Base-by-base conservation (phyloP, 177 flowering plant species). In the Vitis hybrid region DNA sequence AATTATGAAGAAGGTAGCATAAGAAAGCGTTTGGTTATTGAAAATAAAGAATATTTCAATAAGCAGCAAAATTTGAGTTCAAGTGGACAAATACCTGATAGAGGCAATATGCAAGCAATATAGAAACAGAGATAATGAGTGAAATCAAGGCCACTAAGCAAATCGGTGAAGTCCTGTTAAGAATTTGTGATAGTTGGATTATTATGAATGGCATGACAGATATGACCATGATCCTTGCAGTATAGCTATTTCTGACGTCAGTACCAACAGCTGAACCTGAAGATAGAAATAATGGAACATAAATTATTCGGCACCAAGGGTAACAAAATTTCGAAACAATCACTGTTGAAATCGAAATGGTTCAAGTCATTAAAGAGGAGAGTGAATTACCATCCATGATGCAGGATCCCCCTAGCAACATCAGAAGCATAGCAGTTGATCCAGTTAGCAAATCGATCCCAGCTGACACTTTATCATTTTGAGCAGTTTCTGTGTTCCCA, bases 371-470 rank as follows among this genome's bases (percentile, higher is more conserved):
- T 39, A 7, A 39, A 39, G 45, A 39, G 45, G 0, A 39, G 5
- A 39, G 9, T 39, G 45, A 39, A 39, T 5, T 74, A 55, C 79
- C 80, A 58, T 71, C 74, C 2, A 80, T 12, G 19, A 80, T 59
- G 59, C 80, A 80, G 49, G 72, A 62, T 59, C 83, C 83, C 83
- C 80, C 74, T 48, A 80, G 5, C 51, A 77, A 0, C 9, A 80
- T 80, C 1, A 80, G 76, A 55, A 65, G 75, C 67, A 74, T 31
- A 13, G 75, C 68, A 5, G 78, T 64, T 12, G 83, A 77, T 3
- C 80, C 85, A 56, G 79, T 80, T 7, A 82, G 72, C 53, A 77
- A 61, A 15, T 77, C 82, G 10, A 79, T 66, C 26, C 85, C 85
- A 7, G 69, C 76, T 15, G 69, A 18, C 14, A 82, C 74, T 10